Conservation (phyloP, 441 rosid species). For the Syzygium syzygioides region DNA sequence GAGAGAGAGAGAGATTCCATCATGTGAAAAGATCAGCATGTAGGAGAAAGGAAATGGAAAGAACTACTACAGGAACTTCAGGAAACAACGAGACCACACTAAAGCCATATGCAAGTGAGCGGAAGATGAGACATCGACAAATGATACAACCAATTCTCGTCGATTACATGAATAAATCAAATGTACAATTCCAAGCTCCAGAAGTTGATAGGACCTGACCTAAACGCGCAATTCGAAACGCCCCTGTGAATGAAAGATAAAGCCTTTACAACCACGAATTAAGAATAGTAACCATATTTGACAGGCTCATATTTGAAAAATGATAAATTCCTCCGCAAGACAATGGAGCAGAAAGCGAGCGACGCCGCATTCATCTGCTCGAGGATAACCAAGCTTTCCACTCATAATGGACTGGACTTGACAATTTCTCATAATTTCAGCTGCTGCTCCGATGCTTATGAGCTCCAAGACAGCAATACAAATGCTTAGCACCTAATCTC, state of each 20-base stretch:
- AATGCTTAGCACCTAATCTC: conserved; percentile 85
- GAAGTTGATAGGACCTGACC: not conserved
- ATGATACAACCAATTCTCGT: not conserved
- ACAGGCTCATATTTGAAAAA: not conserved
- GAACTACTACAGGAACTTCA: not conserved
- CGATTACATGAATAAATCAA: not conserved
- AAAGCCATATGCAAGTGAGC: not conserved
- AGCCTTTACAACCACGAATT: not conserved
- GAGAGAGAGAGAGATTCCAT: not conserved
- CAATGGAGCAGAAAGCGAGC: not conserved
- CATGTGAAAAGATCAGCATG: not conserved
- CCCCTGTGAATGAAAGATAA: not conserved
- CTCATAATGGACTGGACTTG: not conserved
- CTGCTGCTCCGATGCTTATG: not conserved
- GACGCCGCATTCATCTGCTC: not conserved
- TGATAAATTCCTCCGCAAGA: not conserved
- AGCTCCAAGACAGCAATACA: not conserved
- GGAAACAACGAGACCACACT: not conserved
- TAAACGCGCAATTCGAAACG: not conserved
- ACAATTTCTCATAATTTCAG: not conserved
- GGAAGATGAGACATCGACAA: not conserved
- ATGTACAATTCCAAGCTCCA: not conserved
- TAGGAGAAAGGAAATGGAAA: not conserved
- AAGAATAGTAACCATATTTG: not conserved
- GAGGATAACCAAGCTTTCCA: not conserved